Percentiles rank a stretch among this genome's conserved stretches.
Evolutionary conservation across 2,329 filamentous ascomycete genomes (phyloP).

Genomic region (Lecanicillium sp.): DNA sequence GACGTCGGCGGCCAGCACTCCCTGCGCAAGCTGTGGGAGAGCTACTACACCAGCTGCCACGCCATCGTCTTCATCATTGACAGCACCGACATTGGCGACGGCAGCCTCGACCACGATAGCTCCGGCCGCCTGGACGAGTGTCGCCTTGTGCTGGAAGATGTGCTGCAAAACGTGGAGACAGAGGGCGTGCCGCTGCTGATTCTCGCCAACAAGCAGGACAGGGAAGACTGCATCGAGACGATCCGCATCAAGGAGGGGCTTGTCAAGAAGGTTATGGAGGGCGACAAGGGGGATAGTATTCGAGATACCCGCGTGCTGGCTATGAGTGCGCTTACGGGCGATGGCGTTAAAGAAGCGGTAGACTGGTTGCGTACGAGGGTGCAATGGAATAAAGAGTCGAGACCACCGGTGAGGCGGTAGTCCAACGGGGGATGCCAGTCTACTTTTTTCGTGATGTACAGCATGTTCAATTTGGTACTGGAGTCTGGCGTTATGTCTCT

Average conservation of each 20-base stretch:
- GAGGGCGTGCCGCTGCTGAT: constrained; percentile 88
- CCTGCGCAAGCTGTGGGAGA: constrained; percentile 87
- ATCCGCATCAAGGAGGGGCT: constrained; percentile 95
- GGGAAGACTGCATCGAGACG: constrained; percentile 95
- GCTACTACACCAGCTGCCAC: constrained; percentile 88
- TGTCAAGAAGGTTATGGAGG: constrained; percentile 91
- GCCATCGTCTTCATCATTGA: constrained; percentile 98
- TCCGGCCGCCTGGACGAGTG: constrained; percentile 74
- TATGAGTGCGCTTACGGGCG: constrained; percentile 80
- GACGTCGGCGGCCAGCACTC: constrained; percentile 91
- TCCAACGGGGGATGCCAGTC: no score
- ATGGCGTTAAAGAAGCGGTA: constrained; percentile 88
- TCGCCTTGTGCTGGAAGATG: constrained; percentile 78
- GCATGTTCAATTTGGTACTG: no score
- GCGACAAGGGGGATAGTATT: constrained; percentile 77
- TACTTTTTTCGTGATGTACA: constrained; percentile 10
- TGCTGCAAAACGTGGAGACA: constrained; percentile 78
- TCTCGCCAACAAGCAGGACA: constrained; percentile 93
- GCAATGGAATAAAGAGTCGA: constrained; percentile 91
- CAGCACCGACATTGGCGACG: constrained; percentile 85
- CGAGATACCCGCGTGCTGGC: constrained; percentile 87
- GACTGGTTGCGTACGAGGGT: constrained; percentile 91
- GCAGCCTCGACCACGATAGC: constrained; percentile 49
- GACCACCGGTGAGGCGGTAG: constrained; percentile 92
- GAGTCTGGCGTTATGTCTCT: no score